Percentiles rank a stretch among this genome's conserved stretches.
Evolutionary conservation across 164 flowering plant genomes (phyloP).

Genomic region (Houttuynia cordata): DNA sequence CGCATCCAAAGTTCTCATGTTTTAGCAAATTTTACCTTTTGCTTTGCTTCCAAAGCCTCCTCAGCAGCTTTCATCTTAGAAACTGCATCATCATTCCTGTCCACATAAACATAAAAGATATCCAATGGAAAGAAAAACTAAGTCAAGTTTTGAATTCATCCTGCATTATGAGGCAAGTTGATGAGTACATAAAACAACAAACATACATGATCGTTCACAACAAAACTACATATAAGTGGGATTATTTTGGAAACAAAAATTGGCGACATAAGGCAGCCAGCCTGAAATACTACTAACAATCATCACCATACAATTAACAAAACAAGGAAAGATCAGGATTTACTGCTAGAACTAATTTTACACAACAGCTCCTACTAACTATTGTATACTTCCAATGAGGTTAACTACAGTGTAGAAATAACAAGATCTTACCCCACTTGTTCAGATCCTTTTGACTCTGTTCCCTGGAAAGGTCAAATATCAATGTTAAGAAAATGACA

Average conservation of each 20-base stretch:
- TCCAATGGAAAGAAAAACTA: background rate
- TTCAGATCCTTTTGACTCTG: conserved; percentile 22
- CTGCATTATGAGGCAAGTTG: no score
- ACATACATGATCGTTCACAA: no score
- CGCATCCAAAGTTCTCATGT: background rate
- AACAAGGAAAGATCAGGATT: no score
- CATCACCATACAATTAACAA: no score
- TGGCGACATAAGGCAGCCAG: no score
- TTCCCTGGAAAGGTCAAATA: conserved; percentile 20
- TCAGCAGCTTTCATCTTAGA: conserved; percentile 80
- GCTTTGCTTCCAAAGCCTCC: conserved; percentile 61
- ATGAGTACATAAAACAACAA: no score
- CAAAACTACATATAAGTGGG: no score
- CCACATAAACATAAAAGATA: conserved; percentile 25
- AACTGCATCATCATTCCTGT: conserved; percentile 53
- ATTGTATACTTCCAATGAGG: background rate
- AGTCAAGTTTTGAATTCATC: background rate
- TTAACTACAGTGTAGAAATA: background rate
- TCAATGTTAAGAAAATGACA: background rate
- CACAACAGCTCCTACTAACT: no score
- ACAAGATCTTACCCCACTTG: conserved; percentile 22
- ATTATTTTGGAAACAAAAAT: no score
- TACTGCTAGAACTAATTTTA: no score
- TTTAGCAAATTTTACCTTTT: conserved; percentile 36
- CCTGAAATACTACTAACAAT: no score